Evolutionary conservation across 257 asterid species (phyloP).

Genomic region (Fraxinus quadrangulata): DNA sequence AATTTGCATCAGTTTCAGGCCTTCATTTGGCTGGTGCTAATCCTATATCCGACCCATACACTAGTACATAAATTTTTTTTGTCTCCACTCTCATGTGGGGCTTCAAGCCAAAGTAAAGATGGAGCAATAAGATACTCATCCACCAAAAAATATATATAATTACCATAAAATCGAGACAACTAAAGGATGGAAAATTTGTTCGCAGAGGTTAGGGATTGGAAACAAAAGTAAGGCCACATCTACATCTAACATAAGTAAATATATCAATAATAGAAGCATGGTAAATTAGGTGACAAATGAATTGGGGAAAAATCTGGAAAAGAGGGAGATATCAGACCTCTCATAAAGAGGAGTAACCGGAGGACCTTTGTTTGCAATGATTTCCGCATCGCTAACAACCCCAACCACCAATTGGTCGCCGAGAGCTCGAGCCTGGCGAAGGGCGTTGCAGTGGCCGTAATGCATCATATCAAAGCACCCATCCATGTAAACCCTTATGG

Average conservation of each 20-base stretch:
- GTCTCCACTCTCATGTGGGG: neutral
- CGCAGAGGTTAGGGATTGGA: neutral
- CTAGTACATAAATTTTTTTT: neutral
- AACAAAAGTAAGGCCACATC: neutral
- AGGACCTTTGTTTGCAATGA: conserved; percentile 85
- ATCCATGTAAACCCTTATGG: conserved; percentile 94
- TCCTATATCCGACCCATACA: neutral
- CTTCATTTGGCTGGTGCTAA: neutral
- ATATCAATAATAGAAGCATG: neutral
- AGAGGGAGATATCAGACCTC: conserved; percentile 42
- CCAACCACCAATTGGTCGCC: conserved; percentile 97
- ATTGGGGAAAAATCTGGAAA: conserved; percentile 9
- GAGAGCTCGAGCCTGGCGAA: conserved; percentile 96
- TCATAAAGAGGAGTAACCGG: conserved; percentile 93
- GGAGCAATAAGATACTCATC: neutral
- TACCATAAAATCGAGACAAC: conserved; percentile 2
- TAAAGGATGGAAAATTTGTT: neutral
- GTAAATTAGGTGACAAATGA: neutral
- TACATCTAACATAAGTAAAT: neutral
- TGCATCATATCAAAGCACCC: conserved; percentile 99
- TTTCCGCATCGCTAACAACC: conserved; percentile 92
- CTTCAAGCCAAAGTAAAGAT: neutral
- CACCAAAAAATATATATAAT: neutral
- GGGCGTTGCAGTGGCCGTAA: conserved; percentile 98
- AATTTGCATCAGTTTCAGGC: neutral